Base-by-base conservation (phyloP, 805 yeast species). In the Nakazawaea populi region DNA sequence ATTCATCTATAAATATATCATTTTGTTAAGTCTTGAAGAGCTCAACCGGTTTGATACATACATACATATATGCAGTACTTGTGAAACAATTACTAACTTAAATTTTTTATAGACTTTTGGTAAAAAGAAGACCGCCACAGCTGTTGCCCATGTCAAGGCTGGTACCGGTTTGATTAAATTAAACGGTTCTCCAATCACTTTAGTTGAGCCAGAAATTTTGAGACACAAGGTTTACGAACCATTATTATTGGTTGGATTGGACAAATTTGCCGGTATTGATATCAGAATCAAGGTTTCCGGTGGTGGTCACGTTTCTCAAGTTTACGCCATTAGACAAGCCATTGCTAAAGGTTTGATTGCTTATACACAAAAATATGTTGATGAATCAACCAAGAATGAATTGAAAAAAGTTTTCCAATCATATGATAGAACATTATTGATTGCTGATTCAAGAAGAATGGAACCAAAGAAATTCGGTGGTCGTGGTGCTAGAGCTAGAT, bases 401-500 rank as follows among this genome's bases (percentile, higher is more conserved):
- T 86, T 94, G 76, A 94, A 94, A 96, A 91, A 90, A 83, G 86
- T 95, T 69, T 89, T 91, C 81, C 83, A 92, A 63, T 73, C 96
- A 70, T 95, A 91, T 86, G 99, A 94, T 92, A 91, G 96, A 85
- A 89, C 98, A 76, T 87, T 94, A 76, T 87, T 94, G 81, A 94
- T 94, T 77, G 98, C 99, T 70, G 99, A 94, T 79, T 82, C 97
- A 69, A 90, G 99, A 88, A 92, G 96, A 87, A 86, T 91, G 87
- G 99, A 94, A 85, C 99, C 99, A 86, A 94, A 94, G 97, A 94
- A 94, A 85, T 94, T 94, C 84, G 99, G 99, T 85, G 99, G 99
- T 85, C 96, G 96, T 79, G 99, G 99, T 89, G 99, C 99, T 82
- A 94, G 99, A 84, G 94, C 99, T 74, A 92, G 98, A 83, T 92